Percentiles rank a stretch among this genome's conserved stretches.
Conservation (phyloP, 2,329 filamentous ascomycete genomes). For the Aureobasidium sp. region DNA sequence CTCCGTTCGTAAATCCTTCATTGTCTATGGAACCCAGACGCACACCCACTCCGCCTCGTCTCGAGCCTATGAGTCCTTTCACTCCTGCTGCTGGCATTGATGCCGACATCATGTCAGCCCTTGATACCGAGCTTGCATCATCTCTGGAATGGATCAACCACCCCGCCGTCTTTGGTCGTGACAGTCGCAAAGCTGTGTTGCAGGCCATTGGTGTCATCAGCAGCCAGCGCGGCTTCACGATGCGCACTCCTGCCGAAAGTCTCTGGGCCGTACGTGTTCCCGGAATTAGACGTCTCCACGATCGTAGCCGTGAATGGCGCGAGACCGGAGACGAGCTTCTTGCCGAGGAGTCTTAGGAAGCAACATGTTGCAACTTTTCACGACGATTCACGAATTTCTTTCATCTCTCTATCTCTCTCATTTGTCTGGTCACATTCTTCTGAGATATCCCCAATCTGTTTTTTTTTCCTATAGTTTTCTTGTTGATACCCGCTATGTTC, state of each 20-base stretch:
- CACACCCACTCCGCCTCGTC: conserved; percentile 35
- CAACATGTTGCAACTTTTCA: neutral
- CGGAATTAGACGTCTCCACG: conserved; percentile 74
- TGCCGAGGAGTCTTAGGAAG: conserved; percentile 19
- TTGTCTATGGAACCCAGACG: conserved; percentile 22
- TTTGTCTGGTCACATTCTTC: neutral
- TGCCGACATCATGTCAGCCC: conserved; percentile 67
- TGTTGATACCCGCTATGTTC: conserved; percentile 16
- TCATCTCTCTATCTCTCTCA: neutral
- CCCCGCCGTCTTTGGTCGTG: conserved; percentile 86
- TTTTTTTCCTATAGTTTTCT: neutral
- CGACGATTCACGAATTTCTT: conserved; percentile 4
- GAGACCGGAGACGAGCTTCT: conserved; percentile 65
- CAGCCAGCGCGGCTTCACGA: conserved; percentile 88
- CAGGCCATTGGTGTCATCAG: conserved; percentile 96
- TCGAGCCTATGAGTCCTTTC: conserved; percentile 41
- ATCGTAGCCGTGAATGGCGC: conserved; percentile 84
- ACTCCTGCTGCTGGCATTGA: conserved; percentile 71
- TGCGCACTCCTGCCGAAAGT: conserved; percentile 79
- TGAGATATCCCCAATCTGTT: conserved; percentile 3
- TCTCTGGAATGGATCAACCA: conserved; percentile 97
- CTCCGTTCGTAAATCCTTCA: conserved; percentile 6
- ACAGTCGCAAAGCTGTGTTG: conserved; percentile 89
- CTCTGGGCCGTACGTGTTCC: conserved; percentile 79
- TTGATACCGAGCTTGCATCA: conserved; percentile 85